A percentile compares a stretch with the other conserved stretches of the same genome.
Conservation (phyloP, 2,329 filamentous ascomycete species). For the Lachnellula arida region DNA sequence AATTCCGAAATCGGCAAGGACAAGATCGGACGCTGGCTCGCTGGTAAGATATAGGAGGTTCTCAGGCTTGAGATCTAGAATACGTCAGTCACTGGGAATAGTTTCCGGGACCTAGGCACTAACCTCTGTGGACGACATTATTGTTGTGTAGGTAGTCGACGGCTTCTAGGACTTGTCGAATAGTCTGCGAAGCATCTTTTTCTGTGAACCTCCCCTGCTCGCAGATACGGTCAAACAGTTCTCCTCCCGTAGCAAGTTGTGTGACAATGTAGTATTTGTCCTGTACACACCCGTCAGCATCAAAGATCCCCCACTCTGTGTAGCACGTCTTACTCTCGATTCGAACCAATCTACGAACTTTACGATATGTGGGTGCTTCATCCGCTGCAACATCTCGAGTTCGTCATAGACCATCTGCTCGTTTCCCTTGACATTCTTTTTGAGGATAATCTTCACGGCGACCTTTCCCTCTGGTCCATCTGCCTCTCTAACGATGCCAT, state of each 20-base stretch:
- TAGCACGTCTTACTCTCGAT: slow-evolving; percentile 64
- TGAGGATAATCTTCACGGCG: slow-evolving; percentile 97
- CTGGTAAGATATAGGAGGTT: slow-evolving; percentile 90
- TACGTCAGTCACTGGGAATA: slow-evolving; percentile 16
- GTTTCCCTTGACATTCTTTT: slow-evolving; percentile 98
- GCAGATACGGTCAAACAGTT: slow-evolving; percentile 97
- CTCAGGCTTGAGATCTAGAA: slow-evolving; percentile 88
- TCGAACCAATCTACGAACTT: slow-evolving; percentile 99
- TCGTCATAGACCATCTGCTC: slow-evolving; percentile 99
- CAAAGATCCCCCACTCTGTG: neutral
- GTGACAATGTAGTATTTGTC: slow-evolving; percentile 99
- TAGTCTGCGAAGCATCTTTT: slow-evolving; percentile 87
- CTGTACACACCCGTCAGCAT: slow-evolving; percentile 40
- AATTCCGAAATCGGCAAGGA: slow-evolving; percentile 96
- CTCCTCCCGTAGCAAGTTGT: slow-evolving; percentile 89
- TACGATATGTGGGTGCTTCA: slow-evolving; percentile 94
- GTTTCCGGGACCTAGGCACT: neutral
- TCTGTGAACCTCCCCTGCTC: slow-evolving; percentile 98
- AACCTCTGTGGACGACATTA: slow-evolving; percentile 93
- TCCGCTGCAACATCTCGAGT: slow-evolving; percentile 83
- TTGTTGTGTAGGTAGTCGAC: slow-evolving; percentile 93
- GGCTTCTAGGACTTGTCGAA: slow-evolving; percentile 86
- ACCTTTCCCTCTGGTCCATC: slow-evolving; percentile 81
- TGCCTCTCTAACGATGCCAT: slow-evolving; percentile 95
- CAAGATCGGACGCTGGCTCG: slow-evolving; percentile 73